Conservation (phyloP, 345 rosid species). For the Orychophragmus violaceus region DNA sequence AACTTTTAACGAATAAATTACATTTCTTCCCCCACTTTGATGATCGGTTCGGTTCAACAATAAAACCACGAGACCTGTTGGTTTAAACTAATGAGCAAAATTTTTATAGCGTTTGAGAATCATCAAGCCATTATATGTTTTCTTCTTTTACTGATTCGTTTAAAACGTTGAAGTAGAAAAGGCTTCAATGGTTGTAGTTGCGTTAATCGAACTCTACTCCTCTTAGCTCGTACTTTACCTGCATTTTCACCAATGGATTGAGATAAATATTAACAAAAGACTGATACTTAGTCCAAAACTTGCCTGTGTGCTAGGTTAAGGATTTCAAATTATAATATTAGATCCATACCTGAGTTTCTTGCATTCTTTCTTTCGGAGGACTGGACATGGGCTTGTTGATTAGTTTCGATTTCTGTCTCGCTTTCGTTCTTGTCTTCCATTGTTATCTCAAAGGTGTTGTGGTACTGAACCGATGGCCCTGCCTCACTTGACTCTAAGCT, state of each 20-base stretch:
- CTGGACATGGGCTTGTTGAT: constrained; percentile 11
- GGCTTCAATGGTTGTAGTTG: constrained; percentile 36
- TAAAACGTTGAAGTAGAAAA: constrained; percentile 41
- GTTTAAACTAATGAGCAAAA: constrained; percentile 9
- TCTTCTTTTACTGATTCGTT: constrained; percentile 31
- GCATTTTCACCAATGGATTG: constrained; percentile 18
- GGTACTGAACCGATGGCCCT: constrained; percentile 10
- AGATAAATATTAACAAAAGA: background rate
- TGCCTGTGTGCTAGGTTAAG: background rate
- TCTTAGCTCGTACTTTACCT: constrained; percentile 37
- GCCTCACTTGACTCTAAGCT: constrained; percentile 14
- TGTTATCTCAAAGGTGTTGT: constrained; percentile 8
- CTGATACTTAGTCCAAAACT: background rate
- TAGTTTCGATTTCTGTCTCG: constrained; percentile 28
- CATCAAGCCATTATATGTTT: constrained; percentile 14
- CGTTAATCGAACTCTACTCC: constrained; percentile 17
- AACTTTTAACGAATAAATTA: background rate
- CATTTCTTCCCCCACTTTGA: background rate
- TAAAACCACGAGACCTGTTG: constrained; percentile 3
- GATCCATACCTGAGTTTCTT: constrained; percentile 22
- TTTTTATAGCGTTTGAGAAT: background rate
- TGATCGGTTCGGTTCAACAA: background rate
- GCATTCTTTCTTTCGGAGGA: constrained; percentile 5
- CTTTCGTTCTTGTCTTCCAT: constrained; percentile 21
- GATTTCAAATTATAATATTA: background rate